Evolutionary conservation across 2,329 filamentous ascomycete genomes (phyloP).

Genomic region (Purpureocillium takamizusanense): DNA sequence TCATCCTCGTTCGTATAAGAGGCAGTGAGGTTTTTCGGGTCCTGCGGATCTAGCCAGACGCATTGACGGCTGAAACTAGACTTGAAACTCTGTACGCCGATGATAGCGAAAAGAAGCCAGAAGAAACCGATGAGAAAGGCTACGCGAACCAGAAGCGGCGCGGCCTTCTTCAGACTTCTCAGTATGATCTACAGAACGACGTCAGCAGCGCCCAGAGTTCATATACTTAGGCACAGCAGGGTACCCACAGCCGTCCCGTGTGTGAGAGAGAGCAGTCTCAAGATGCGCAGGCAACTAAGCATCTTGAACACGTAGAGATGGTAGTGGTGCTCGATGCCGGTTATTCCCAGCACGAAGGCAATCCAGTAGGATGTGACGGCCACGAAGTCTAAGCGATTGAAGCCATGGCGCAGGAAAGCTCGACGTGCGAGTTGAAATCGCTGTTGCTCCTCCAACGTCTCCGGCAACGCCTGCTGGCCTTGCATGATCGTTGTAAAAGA

Average conservation of each 20-base stretch:
- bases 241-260: slow-evolving; percentile 75
- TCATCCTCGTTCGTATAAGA: slow-evolving; percentile 57
- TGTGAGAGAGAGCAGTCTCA: slow-evolving; percentile 83
- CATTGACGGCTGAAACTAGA: slow-evolving; percentile 69
- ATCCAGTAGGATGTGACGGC: slow-evolving; percentile 96
- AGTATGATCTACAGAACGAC: slow-evolving; percentile 63
- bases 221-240: background rate
- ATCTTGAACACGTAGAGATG: slow-evolving; percentile 91
- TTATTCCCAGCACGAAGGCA: slow-evolving; percentile 64
- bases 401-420: slow-evolving; percentile 88
- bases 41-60: slow-evolving; percentile 61
- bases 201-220: background rate
- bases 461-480: slow-evolving; percentile 44
- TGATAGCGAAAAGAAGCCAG: slow-evolving; percentile 93
- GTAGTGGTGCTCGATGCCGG: slow-evolving; percentile 56
- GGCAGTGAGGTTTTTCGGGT: slow-evolving; percentile 43
- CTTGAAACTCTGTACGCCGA: slow-evolving; percentile 95
- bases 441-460: slow-evolving; percentile 67
- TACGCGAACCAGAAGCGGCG: slow-evolving; percentile 83
- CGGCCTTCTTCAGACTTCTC: slow-evolving; percentile 89
- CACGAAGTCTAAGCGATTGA: slow-evolving; percentile 91
- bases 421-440: slow-evolving; percentile 78
- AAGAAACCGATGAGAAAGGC: slow-evolving; percentile 94
- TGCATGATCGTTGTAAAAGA: slow-evolving; percentile 75
- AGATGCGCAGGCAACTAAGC: slow-evolving; percentile 88